phyloP scores from a whole-genome alignment of 352 stramenopile genomes.

The Phytophthora fragariae region DNA sequence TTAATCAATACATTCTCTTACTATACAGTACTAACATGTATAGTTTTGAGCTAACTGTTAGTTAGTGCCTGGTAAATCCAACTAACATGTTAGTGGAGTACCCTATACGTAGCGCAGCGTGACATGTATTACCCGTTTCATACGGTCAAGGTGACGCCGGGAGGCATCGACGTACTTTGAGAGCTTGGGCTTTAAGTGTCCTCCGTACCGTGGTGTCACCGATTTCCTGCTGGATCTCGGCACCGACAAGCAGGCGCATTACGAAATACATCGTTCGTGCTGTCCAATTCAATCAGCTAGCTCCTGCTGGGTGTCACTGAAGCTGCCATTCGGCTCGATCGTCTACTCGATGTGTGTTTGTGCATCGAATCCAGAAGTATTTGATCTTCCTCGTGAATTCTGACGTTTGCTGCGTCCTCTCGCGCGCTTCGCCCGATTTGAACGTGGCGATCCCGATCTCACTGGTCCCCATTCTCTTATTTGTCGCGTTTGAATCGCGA shows the following conservation, averaged over 20 bases:
- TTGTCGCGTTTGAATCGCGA: constrained; percentile 31
- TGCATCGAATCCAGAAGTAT: background rate
- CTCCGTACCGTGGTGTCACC: constrained; percentile 74
- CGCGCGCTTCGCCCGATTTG: constrained; percentile 20
- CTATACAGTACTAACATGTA: too few species aligned
- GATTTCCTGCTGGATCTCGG: constrained; percentile 90
- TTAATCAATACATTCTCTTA: too few species aligned
- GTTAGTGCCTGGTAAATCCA: too few species aligned
- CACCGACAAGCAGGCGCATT: constrained; percentile 48
- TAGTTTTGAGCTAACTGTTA: too few species aligned
- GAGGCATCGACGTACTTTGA: constrained; percentile 83
- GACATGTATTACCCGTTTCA: background rate
- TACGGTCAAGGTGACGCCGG: background rate
- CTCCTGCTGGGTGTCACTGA: constrained; percentile 54
- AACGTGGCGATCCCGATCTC: constrained; percentile 34
- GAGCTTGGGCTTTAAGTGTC: constrained; percentile 64
- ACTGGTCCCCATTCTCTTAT: constrained; percentile 32
- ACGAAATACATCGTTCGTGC: constrained; percentile 31
- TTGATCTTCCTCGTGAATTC: constrained; percentile 36
- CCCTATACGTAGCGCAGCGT: background rate
- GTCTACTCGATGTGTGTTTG: background rate
- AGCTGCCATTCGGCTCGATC: constrained; percentile 30
- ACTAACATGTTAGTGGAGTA: too few species aligned
- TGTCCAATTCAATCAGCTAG: background rate
- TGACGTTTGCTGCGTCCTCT: constrained; percentile 27